Conservation (phyloP, 768 basidiomycete genomes). For the Tylopilus vinaceipallidus region DNA sequence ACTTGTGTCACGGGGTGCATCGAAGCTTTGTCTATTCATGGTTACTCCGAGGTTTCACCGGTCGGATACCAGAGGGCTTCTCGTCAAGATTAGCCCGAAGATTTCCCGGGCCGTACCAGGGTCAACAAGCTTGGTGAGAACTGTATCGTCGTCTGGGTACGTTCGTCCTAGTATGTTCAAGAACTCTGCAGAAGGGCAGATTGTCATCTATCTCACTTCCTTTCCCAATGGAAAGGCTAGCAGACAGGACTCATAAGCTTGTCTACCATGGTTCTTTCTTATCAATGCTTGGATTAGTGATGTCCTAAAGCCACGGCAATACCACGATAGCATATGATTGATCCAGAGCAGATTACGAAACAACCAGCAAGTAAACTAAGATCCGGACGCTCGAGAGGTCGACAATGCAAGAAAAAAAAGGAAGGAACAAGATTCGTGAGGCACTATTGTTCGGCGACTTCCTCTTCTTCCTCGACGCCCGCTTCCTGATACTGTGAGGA, state of each 20-base stretch:
- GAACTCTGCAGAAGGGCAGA: too few relatives aligned
- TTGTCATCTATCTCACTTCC: not conserved
- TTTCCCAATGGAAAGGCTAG: not conserved
- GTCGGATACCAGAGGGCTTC: not conserved
- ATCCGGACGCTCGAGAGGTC: constrained; percentile 3
- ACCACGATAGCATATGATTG: constrained; percentile 5
- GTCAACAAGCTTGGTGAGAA: too few relatives aligned
- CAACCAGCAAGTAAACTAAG: constrained; percentile 16
- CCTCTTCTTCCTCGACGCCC: constrained; percentile 41
- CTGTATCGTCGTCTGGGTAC: too few relatives aligned
- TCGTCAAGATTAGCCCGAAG: constrained; percentile 3
- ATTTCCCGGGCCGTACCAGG: constrained; percentile 6
- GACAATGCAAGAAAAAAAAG: not conserved
- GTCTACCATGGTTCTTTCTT: not conserved
- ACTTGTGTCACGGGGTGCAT: not conserved
- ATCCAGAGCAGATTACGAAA: constrained; percentile 21
- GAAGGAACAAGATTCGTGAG: not conserved
- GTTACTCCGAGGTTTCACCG: constrained; percentile 2
- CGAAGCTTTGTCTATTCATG: not conserved
- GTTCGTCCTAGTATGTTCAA: too few relatives aligned
- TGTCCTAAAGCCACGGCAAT: too few relatives aligned
- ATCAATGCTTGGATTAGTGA: not conserved
- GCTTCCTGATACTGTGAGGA: constrained; percentile 60
- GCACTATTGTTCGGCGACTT: constrained; percentile 33
- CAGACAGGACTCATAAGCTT: not conserved